Percentiles rank a stretch among this genome's conserved stretches.
phyloP scores from a whole-genome alignment of 805 yeast species.

The Candida maris region DNA sequence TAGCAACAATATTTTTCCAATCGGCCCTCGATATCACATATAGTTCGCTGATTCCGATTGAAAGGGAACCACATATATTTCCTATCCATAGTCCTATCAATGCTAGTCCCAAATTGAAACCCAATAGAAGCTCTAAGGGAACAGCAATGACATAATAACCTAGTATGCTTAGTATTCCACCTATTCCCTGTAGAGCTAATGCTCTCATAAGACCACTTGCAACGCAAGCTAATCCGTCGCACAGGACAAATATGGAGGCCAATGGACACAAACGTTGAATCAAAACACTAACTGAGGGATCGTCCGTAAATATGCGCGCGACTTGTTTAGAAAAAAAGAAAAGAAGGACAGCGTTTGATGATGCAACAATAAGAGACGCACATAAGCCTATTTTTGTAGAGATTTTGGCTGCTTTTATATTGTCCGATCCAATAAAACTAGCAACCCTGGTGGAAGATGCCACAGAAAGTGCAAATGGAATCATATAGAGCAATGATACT shows the following conservation, averaged over 20 bases:
- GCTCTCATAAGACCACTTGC: constrained; percentile 74
- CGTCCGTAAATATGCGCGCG: constrained; percentile 58
- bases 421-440: constrained; percentile 45
- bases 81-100: constrained; percentile 75
- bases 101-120: constrained; percentile 44
- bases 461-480: constrained; percentile 56
- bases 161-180: constrained; percentile 66
- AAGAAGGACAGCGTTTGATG: constrained; percentile 42
- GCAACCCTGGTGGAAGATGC: constrained; percentile 56
- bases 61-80: constrained; percentile 57
- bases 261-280: constrained; percentile 60
- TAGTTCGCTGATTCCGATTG: constrained; percentile 50
- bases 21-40: constrained; percentile 44
- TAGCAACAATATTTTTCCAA: constrained; percentile 48
- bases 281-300: constrained; percentile 49
- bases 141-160: constrained; percentile 69
- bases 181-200: constrained; percentile 70
- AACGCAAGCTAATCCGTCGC: constrained; percentile 68
- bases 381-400: constrained; percentile 43
- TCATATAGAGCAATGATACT: constrained; percentile 48
- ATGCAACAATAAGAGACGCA: constrained; percentile 33
- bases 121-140: constrained; percentile 61
- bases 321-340: constrained; percentile 45
- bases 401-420: constrained; percentile 28
- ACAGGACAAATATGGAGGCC: constrained; percentile 60